phyloP scores from a whole-genome alignment of 345 rosid genomes.

The Lepidium sativum region DNA sequence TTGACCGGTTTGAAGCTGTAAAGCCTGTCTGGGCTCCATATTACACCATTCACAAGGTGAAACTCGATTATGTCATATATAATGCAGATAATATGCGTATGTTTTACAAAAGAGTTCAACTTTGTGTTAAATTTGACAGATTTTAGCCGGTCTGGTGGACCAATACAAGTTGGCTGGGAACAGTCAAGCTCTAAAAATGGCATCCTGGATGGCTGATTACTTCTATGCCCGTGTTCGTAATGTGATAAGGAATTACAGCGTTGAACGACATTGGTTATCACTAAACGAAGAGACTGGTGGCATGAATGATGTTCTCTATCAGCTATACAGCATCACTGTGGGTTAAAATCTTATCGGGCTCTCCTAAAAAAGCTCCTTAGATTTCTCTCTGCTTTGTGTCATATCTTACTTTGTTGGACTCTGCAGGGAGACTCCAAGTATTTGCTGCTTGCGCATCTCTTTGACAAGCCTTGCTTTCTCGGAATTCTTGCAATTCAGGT shows the following conservation, averaged over 20 bases:
- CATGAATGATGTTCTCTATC: conserved; percentile 92
- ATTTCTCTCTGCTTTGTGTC: background rate
- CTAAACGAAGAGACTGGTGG: conserved; percentile 96
- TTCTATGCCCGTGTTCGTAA: conserved; percentile 76
- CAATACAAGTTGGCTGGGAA: conserved; percentile 63
- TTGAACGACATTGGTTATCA: conserved; percentile 69
- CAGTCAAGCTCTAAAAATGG: conserved; percentile 62
- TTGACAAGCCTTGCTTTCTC: conserved; percentile 96
- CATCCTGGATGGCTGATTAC: conserved; percentile 77
- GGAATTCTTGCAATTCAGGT: conserved; percentile 67
- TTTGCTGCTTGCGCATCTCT: conserved; percentile 77
- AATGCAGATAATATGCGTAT: background rate
- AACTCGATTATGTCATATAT: background rate
- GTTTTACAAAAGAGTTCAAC: background rate
- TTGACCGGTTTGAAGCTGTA: conserved; percentile 79
- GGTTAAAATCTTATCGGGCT: background rate
- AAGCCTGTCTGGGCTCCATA: conserved; percentile 95
- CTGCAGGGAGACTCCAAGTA: conserved; percentile 79
- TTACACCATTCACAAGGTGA: conserved; percentile 92
- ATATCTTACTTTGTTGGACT: background rate
- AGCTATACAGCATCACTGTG: conserved; percentile 58
- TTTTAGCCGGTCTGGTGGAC: conserved; percentile 84
- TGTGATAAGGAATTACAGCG: conserved; percentile 44
- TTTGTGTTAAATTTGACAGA: conserved; percentile 35
- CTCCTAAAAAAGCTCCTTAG: background rate